Evolutionary conservation across 306 rosid species (phyloP), one percentile per base, ranked within the genome.

Genomic region (Potentilla sterilis): DNA sequence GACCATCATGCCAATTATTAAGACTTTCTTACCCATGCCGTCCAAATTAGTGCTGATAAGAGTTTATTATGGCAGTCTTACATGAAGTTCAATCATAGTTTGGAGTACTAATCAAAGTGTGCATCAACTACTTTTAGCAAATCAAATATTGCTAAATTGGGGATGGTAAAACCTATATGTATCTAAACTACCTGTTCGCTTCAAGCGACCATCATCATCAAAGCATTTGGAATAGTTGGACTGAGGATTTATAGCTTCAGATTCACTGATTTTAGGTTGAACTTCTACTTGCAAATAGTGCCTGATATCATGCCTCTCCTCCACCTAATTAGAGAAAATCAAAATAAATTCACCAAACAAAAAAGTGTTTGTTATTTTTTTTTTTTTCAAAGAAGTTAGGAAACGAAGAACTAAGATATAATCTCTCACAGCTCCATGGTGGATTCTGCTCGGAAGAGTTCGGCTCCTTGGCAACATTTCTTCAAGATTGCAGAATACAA

Each of bases 171-270:
- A 2, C 64, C 28, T 28, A 28, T 9, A 9, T 4, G 24, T 58
- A 58, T 16, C 64, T 21, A 24, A 21, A 28, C 9, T n/a, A 89
- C 92, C 93, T 49, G 94, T 89, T 87, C 97, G 81, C 81, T 89
- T 91, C 70, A 87, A 81, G 64, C 94, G 92, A 47, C 97, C 97
- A 83, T 91, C 95, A 68, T 91, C 97, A 41, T 91, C 94, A 7
- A 91, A 86, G 82, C 91, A 87, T 59, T 85, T 87, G 76, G 92
- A 77, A 74, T 83, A 86, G 83, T 81, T 87, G 57, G 94, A 57
- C 54, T 80, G 75, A 58, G 81, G 78, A 62, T 87, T 79, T 18
- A 85, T 75, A 15, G 83, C 79, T 76, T 79, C 81, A 7, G 87
- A 48, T 51, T 83, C 92, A 5, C 38, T 73, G 67, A 52, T 63